A percentile compares a stretch with the other conserved stretches of the same genome.
Evolutionary conservation across 2,329 filamentous ascomycete genomes (phyloP).

Genomic region (Aspergillus intermedius): DNA sequence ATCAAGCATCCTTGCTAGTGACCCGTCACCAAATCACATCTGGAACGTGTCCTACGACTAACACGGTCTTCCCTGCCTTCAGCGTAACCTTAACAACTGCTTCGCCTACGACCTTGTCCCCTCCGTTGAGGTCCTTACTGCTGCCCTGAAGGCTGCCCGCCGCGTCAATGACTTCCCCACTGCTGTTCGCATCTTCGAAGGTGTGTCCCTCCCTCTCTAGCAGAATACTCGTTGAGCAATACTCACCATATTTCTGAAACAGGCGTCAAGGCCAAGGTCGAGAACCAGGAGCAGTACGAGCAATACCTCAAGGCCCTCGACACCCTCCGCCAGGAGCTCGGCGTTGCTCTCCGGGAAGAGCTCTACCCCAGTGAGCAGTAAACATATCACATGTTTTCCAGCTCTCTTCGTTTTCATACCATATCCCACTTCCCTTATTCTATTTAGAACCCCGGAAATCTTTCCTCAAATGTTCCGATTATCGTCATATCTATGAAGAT

Average conservation of each 20-base stretch:
- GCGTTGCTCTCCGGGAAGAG: constrained; percentile 83
- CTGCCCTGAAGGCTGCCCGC: constrained; percentile 86
- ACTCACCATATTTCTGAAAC: constrained; percentile 12
- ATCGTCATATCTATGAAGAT: constrained; percentile 21
- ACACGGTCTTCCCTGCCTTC: constrained; percentile 8
- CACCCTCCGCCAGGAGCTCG: constrained; percentile 86
- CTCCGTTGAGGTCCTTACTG: constrained; percentile 80
- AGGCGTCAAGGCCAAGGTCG: constrained; percentile 99
- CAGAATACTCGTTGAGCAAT: not conserved
- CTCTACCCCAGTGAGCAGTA: constrained; percentile 64
- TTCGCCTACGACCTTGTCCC: constrained; percentile 99
- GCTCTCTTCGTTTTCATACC: constrained; percentile 12
- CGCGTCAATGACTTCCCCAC: constrained; percentile 98
- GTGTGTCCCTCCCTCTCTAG: constrained; percentile 43
- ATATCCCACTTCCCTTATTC: constrained; percentile 11
- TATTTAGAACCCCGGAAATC: not conserved
- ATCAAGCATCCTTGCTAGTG: not conserved
- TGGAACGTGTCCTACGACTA: not conserved
- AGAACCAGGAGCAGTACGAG: constrained; percentile 98
- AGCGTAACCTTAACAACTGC: constrained; percentile 98
- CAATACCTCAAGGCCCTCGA: constrained; percentile 88
- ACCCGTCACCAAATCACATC: not conserved
- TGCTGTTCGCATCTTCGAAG: constrained; percentile 96
- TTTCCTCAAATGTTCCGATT: constrained; percentile 12
- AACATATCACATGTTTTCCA: constrained; percentile 10